These are phyloP conservation scores for Corchorus capsularis DNA, from an alignment of 345 rosid species.

Conservation along the genomic window DNA sequence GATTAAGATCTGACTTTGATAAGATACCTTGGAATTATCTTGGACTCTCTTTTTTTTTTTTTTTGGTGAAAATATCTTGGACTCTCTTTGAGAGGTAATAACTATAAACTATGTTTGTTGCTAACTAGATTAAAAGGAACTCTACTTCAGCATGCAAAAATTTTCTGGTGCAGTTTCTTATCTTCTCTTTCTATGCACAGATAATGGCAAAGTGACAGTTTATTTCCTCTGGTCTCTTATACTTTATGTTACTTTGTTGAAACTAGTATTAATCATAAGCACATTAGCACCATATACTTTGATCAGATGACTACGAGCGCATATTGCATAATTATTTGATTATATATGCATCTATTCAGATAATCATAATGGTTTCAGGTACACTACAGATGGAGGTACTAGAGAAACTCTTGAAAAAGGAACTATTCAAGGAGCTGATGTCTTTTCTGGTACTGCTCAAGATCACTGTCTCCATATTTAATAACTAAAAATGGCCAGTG, in stretches of 20 bases:
- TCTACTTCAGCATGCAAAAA: not conserved
- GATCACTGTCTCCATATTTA: not conserved
- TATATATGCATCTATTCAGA: conserved; percentile 4
- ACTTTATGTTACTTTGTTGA: not conserved
- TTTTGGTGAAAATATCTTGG: too few relatives aligned
- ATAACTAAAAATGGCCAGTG: not conserved
- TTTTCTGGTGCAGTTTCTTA: not conserved
- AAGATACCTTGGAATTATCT: not conserved
- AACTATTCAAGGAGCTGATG: conserved; percentile 57
- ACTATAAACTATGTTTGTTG: not conserved
- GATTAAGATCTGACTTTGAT: not conserved
- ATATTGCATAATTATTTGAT: conserved; percentile 7
- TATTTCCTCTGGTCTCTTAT: not conserved
- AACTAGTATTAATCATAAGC: not conserved
- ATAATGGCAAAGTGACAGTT: not conserved
- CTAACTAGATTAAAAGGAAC: not conserved
- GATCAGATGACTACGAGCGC: not conserved
- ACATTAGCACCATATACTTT: not conserved
- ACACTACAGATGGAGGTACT: conserved; percentile 93
- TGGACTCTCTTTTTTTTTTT: not conserved
- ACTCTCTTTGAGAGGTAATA: not conserved
- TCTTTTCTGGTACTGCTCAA: conserved; percentile 64
- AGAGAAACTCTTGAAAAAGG: conserved; percentile 77
- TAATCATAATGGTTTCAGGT: conserved; percentile 45
- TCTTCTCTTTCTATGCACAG: not conserved